A percentile compares a stretch with the other conserved stretches of the same genome.
Conservation (phyloP, 352 stramenopile genomes). For the Thraustochytrium aureum region DNA sequence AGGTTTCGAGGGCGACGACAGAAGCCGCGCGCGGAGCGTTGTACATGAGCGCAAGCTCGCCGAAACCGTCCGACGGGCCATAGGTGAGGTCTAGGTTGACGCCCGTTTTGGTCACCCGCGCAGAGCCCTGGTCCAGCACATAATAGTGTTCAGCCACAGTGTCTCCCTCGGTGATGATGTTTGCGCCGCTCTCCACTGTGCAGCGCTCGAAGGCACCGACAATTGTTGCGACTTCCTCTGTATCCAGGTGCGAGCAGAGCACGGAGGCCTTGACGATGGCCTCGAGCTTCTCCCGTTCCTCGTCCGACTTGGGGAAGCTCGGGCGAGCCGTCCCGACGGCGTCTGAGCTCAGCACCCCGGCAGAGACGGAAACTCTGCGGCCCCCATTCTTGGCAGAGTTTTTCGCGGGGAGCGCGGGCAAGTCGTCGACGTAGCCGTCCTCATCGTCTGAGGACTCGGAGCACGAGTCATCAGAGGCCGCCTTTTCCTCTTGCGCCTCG, state of each 20-base stretch:
- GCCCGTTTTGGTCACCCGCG: constrained; percentile 64
- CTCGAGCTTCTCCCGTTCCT: constrained; percentile 71
- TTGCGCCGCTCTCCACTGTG: neutral
- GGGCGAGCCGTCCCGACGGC: constrained; percentile 66
- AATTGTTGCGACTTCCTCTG: constrained; percentile 68
- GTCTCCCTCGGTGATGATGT: constrained; percentile 62
- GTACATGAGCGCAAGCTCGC: constrained; percentile 95
- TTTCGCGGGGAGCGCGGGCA: constrained; percentile 65
- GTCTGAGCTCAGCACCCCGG: constrained; percentile 77
- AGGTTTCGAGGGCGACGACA: constrained; percentile 74
- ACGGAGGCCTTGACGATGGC: constrained; percentile 81
- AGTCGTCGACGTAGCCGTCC: constrained; percentile 73
- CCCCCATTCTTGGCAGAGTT: constrained; percentile 71
- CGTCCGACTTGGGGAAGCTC: constrained; percentile 73
- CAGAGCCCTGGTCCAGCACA: constrained; percentile 68
- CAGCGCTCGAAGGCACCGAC: constrained; percentile 45
- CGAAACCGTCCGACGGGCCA: constrained; percentile 70
- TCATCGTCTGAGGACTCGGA: too few species aligned
- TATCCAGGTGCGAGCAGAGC: constrained; percentile 80
- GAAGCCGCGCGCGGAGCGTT: constrained; percentile 89
- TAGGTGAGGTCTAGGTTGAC: constrained; percentile 57
- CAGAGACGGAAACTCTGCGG: constrained; percentile 78
- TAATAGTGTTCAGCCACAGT: constrained; percentile 70
- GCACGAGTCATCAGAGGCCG: constrained; percentile 77
- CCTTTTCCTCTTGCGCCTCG: constrained; percentile 73